Evolutionary conservation across 352 stramenopile genomes (phyloP).

Genomic region (Pythium dissimile): DNA sequence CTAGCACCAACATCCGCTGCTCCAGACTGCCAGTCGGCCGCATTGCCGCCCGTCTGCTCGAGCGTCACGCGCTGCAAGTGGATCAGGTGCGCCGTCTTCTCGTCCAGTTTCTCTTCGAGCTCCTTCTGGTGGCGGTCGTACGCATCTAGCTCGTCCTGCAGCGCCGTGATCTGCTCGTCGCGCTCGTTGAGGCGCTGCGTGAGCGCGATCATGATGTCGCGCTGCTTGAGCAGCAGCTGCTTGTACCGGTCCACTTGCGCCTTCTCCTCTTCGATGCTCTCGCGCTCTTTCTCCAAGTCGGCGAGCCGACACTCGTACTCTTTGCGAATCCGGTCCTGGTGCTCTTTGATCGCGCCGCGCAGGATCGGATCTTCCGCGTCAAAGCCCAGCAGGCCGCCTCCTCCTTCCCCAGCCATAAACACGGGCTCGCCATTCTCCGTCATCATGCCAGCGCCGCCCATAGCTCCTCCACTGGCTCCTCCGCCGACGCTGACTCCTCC

Average conservation of each 20-base stretch:
- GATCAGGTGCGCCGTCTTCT: conserved; percentile 93
- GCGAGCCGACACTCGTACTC: conserved; percentile 90
- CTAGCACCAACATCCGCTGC: background rate
- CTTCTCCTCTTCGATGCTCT: conserved; percentile 94
- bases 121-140: conserved; percentile 92
- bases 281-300: conserved; percentile 92
- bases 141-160: conserved; percentile 94
- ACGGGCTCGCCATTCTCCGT: background rate
- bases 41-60: conserved; percentile 57
- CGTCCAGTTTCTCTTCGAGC: conserved; percentile 92
- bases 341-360: conserved; percentile 82
- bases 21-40: background rate
- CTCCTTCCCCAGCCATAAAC: conserved; percentile 15
- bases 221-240: conserved; percentile 94
- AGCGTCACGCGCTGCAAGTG: conserved; percentile 91
- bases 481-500: background rate
- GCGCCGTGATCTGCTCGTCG: conserved; percentile 94
- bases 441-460: background rate
- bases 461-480: background rate
- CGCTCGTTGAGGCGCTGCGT: conserved; percentile 94
- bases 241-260: conserved; percentile 96
- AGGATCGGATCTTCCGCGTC: conserved; percentile 79
- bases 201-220: conserved; percentile 96
- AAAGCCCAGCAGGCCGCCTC: conserved; percentile 28
- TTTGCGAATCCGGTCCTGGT: conserved; percentile 88